Base-by-base conservation (phyloP, 106 monocot genomes). In the Allium fistulosum region DNA sequence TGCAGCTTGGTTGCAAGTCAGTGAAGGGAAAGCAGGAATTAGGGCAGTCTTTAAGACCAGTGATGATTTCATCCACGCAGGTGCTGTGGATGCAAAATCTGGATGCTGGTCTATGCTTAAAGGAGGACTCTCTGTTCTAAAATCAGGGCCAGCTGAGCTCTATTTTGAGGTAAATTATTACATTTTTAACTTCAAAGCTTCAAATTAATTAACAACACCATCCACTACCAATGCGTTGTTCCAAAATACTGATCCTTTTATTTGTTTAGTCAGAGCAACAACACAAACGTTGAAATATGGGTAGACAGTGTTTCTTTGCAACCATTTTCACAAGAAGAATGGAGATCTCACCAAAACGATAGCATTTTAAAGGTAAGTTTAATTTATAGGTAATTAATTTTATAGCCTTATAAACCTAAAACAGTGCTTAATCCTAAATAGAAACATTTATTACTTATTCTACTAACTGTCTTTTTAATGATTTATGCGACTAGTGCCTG, bases 81-180 rank as follows among this genome's bases (percentile, higher is more conserved):
- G 94, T 17, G 57, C 67, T 9, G 75, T 81, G 12, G 51, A 78
- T 8, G 90, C 87, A 2, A 80, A 68, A 13, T 76, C 74, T 7
- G 84, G 87, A 1, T 94, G 94, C 55, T 95, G 91, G 91, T 83
- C 87, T 46, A 79, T 94, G 87, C 80, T 94, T 51, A 94, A 94
- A 81, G 94, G 94, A 75, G 90, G 90, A 3, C 67, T 94, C 53
- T 71, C 91, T 13, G 78, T 78, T 3, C 52, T 79, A 27, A 28
- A 53, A 4, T 72, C 87, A 26, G 85, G 83, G 2, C 71, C 81
- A 9, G 77, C 83, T 6, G 75, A 83, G 53, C 66, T 94, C 47
- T 85, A 69, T 59, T 95, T 95, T 45, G 81, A 91, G 85, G 88
- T 86, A 70, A 70, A 50, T 94, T 87, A 90, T 57, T 83, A 66